Conservation (phyloP, 768 basidiomycete species). For the Leucogyrophana mollusca region DNA sequence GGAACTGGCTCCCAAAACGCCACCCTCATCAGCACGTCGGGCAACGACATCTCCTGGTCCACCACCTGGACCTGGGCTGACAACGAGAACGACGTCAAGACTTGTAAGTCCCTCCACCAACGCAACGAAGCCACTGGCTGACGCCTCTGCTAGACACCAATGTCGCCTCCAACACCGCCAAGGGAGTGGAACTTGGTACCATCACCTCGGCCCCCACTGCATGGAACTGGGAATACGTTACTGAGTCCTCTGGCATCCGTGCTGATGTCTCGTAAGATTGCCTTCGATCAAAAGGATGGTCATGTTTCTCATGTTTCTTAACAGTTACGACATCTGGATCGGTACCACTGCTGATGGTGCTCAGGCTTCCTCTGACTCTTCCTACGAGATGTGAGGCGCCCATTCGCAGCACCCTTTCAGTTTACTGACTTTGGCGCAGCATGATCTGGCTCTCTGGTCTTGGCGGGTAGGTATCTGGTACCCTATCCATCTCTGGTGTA, state of each 20-base stretch:
- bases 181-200: constrained; percentile 47
- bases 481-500: neutral
- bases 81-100: constrained; percentile 51
- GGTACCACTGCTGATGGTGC: constrained; percentile 41
- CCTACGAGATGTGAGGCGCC: constrained; percentile 52
- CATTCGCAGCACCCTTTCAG: neutral
- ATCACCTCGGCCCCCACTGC: constrained; percentile 45
- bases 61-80: constrained; percentile 55
- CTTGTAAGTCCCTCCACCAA: constrained; percentile 36
- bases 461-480: constrained; percentile 40
- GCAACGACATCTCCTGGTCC: constrained; percentile 47
- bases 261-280: constrained; percentile 50
- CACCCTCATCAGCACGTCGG: constrained; percentile 39
- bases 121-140: neutral
- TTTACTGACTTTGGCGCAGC: constrained; percentile 20
- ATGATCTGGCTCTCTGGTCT: constrained; percentile 63
- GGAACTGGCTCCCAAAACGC: constrained; percentile 51
- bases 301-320: too few relatives aligned
- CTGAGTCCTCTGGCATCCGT: constrained; percentile 42
- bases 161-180: constrained; percentile 41
- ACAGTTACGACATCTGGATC: constrained; percentile 55
- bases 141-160: constrained; percentile 42
- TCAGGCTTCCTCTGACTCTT: constrained; percentile 46
- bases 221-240: constrained; percentile 51
- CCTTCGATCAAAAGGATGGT: neutral